These are phyloP conservation scores for Brassica balearica DNA, from an alignment of 441 rosid species.

Conservation along the genomic window DNA sequence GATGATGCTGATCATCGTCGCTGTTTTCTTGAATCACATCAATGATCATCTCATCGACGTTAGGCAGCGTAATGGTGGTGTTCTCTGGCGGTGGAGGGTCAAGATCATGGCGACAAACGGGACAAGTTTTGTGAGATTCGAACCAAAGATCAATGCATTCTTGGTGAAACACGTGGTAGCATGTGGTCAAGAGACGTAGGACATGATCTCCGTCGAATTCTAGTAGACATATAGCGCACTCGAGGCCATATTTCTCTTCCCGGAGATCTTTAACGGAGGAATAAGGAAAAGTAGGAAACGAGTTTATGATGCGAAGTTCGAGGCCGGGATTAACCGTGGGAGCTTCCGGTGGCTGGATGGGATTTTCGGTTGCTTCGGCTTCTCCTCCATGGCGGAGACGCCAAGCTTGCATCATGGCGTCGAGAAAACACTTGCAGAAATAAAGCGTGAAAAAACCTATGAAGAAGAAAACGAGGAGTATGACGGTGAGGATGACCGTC, in stretches of 20 bases:
- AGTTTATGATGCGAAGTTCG: slow-evolving; percentile 9
- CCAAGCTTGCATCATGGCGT: slow-evolving; percentile 3
- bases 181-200: slow-evolving; percentile 11
- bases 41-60: slow-evolving; percentile 6
- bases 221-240: slow-evolving; percentile 1
- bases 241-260: slow-evolving; percentile 8
- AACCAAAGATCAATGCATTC: slow-evolving; percentile 9
- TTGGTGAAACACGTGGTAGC: slow-evolving; percentile 9
- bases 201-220: slow-evolving; percentile 11
- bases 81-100: slow-evolving; percentile 2
- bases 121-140: slow-evolving; percentile 9
- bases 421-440: slow-evolving; percentile 12
- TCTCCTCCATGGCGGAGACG: slow-evolving; percentile 2
- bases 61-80: not conserved
- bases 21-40: not conserved
- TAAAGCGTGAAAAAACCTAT: slow-evolving; percentile 1
- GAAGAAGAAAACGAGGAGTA: slow-evolving; percentile 1
- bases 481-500: slow-evolving; percentile 8
- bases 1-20: not conserved
- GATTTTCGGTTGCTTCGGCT: not conserved
- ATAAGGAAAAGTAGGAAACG: slow-evolving; percentile 7
- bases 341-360: slow-evolving; percentile 1
- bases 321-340: not conserved
- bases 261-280: slow-evolving; percentile 4
- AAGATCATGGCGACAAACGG: slow-evolving; percentile 6